Base-by-base conservation (phyloP, 2,329 filamentous ascomycete species). In the Byssothecium circinans region DNA sequence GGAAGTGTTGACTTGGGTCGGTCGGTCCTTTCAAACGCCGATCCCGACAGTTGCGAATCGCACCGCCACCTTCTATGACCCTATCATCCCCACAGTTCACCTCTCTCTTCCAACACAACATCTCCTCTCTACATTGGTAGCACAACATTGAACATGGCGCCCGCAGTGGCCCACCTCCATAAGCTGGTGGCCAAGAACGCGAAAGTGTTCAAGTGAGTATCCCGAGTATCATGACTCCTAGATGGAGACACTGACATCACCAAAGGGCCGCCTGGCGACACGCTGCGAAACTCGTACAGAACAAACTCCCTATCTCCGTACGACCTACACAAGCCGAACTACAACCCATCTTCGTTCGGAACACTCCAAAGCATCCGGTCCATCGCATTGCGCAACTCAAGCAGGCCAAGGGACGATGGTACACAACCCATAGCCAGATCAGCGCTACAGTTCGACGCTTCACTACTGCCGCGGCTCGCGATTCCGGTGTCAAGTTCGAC, bases 371-470 rank as follows among this genome's bases (percentile, higher is more conserved):
- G 33, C 83, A 86, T 50, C 81, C 83, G 29, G 73, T 83, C 46
- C 83, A 83, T 62, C 82, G 81, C 33, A 74, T 80, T 50, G 84
- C 84, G 38, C 78, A 77, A 43, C 80, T 88, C 54, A 81, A 81
- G 53, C 85, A 88, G 67, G 76, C 74, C 58, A 84, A 85, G 53
- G 82, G 81, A 57, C 78, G 83, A 54, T 82, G 80, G 73, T 86
- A 83, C 68, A 83, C 80, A 23, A 86, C 83, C 25, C 77, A 78
- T 49, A 74, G 72, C 53, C 60, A 61, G 30, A 70, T 76, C 58
- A 69, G 68, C 40, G 64, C 71, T 41, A 62, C 72, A n/a, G 67
- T 77, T 60, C 76, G 76, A 59, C 73, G 75, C 33, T 82, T 84
- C 65, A 78, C 80, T 40, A 78, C 80, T 4, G 72, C 76, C 35